phyloP scores from a whole-genome alignment of 768 basidiomycete genomes.

The Thelephora ganbajun region DNA sequence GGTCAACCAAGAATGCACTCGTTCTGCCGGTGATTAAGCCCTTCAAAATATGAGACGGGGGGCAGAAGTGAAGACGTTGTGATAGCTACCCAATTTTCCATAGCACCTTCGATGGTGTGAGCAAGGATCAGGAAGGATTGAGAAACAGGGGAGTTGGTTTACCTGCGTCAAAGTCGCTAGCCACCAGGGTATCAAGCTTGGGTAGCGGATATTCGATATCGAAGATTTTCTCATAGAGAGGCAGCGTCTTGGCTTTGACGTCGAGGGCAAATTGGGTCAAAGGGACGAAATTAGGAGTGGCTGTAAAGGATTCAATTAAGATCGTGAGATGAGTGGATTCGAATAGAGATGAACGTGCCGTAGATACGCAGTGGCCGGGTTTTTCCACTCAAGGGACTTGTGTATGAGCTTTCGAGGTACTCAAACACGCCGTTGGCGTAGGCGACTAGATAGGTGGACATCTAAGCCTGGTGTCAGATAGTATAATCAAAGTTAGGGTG shows the following conservation, averaged over 20 bases:
- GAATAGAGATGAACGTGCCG: constrained; percentile 21
- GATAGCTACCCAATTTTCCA: constrained; percentile 73
- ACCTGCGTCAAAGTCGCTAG: constrained; percentile 81
- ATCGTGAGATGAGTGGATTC: too few relatives aligned
- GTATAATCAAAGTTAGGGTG: not conserved
- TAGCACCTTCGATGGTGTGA: constrained; percentile 35
- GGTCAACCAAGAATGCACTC: constrained; percentile 65
- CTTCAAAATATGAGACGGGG: constrained; percentile 12
- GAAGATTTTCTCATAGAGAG: constrained; percentile 87
- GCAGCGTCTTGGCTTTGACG: constrained; percentile 68
- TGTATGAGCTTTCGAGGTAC: constrained; percentile 61
- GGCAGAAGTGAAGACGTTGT: too few relatives aligned
- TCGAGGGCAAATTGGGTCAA: constrained; percentile 83
- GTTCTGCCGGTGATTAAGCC: constrained; percentile 87
- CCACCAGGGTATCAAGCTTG: constrained; percentile 89
- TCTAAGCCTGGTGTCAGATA: constrained; percentile 17
- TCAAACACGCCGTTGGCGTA: constrained; percentile 74
- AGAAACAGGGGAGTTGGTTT: constrained; percentile 7
- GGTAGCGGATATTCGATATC: constrained; percentile 87
- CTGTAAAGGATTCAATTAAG: constrained; percentile 20
- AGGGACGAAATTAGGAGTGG: constrained; percentile 68
- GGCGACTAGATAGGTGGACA: constrained; percentile 86
- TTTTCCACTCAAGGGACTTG: constrained; percentile 68
- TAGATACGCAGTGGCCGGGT: constrained; percentile 77
- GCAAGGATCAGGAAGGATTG: not conserved